Base-by-base conservation (phyloP, 495 filamentous ascomycete species). In the Astrothelium macrocarpum region DNA sequence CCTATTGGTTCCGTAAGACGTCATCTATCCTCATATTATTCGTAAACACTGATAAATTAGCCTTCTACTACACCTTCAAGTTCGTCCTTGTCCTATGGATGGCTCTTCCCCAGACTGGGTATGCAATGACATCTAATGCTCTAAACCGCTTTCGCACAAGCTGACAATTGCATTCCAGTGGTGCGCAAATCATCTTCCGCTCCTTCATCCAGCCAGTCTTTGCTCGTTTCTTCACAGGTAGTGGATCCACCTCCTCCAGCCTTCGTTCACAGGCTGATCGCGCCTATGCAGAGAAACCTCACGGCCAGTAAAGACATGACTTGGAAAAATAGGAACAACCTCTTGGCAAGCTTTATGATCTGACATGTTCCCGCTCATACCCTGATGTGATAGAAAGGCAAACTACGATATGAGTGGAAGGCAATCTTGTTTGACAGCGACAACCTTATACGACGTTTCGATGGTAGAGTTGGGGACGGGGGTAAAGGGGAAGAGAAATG, bases 21-120 rank as follows among this genome's bases (percentile, higher is more conserved):
- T 78, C 31, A 29, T 31, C 67, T 31, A 46, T 36, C 59, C 29
- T 60, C 58, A 39, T 11, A 29, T 32, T 3, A 1, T 29, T 61
- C n/a, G 11, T 39, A 1, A n/a, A 25, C 42, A 32, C 20, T 39
- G 26, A 56, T n/a, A 62, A 23, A 61, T 60, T 63, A 86, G 84
- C 94, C 71, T 99, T 99, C 84, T 99, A 99, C 86, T 99, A 90
- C 79, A 94, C 92, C 78, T 97, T 97, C 87, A 99, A 99, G 82
- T 96, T 99, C 73, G 82, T 91, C 72, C 85, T 97, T 72, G 80
- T 97, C 70, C 85, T 99, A 72, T 99, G 95, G 95, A 90, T 97
- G 78, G 87, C 92, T 68, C 90, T 99, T 66, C 94, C 94, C 69
- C 85, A 90, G 77, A 95, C 91, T 80, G 80, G 79, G 94, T 97